A percentile compares a stretch with the other conserved stretches of the same genome.
Conservation (phyloP, 192 early-diverging fungal genomes). For the Coemansia sp. region DNA sequence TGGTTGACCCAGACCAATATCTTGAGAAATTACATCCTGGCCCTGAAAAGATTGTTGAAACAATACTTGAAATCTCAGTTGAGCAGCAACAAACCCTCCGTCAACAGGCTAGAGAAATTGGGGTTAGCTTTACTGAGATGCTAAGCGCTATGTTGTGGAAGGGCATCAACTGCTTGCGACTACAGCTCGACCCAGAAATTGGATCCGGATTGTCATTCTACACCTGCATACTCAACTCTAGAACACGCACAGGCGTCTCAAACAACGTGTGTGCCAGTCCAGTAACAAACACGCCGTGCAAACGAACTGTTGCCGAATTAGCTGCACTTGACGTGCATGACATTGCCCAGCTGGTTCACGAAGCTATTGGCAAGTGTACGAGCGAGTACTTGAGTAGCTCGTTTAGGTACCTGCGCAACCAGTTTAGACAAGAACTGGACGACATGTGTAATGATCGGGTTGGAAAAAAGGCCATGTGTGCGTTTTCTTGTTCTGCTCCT, state of each 20-base stretch:
- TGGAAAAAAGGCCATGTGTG: conserved; percentile 25
- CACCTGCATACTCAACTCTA: conserved; percentile 42
- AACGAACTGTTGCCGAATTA: conserved; percentile 16
- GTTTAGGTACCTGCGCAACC: conserved; percentile 19
- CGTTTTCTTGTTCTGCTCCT: conserved; percentile 17
- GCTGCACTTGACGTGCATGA: conserved; percentile 19
- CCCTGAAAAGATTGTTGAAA: conserved; percentile 27
- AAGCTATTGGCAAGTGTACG: conserved; percentile 18
- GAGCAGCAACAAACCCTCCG: conserved; percentile 39
- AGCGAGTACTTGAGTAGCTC: conserved; percentile 41
- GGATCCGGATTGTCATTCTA: conserved; percentile 20
- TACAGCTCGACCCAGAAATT: conserved; percentile 17
- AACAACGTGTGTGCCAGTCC: conserved; percentile 39
- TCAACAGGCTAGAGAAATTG: conserved; percentile 20
- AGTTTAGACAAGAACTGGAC: conserved; percentile 22
- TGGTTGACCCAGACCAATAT: conserved; percentile 24
- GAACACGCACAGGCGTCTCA: conserved; percentile 19
- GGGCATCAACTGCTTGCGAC: conserved; percentile 25
- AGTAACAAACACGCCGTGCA: conserved; percentile 27
- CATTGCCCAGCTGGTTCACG: conserved; percentile 27
- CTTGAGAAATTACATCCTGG: conserved; percentile 20
- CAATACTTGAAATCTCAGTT: conserved; percentile 15
- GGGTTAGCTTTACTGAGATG: conserved; percentile 35
- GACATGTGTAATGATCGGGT: conserved; percentile 9
- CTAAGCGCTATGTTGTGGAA: conserved; percentile 50